Evolutionary conservation across 2,329 filamentous ascomycete genomes (phyloP), one percentile per base, ranked within the genome.

Genomic region (Tolypocladium paradoxum): DNA sequence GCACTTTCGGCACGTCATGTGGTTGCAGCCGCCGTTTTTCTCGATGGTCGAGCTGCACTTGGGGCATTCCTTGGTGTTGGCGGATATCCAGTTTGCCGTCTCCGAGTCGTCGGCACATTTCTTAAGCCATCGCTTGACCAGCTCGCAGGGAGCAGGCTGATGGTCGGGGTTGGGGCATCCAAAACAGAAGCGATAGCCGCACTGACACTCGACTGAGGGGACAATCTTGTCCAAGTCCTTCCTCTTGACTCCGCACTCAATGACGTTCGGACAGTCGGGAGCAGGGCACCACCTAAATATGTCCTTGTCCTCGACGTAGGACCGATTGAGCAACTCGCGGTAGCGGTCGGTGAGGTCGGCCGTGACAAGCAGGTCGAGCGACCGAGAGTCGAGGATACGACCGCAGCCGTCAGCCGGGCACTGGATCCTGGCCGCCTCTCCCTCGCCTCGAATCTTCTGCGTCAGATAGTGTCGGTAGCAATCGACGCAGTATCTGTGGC

Each of bases 31-130:
- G 51, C 91, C 91, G 60, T 99, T 99, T 81, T 99, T 99, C 72
- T 99, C 93, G 46, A 99, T 99, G 0, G 93, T 99, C 2, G 92
- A 97, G 61, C 89, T 84, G 70, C 93, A 99, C 67, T 88, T 93
- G 0, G 93, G 92, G 59, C 93, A 99, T 68, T 99, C 93, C 67
- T 99, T 99, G 2, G 93, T 99, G 68, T 99, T 96, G 48, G 93
- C 93, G 0, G 92, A 96, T 57, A 99, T 99, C 93, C 93, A 99
- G 69, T 99, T 99, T 4, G 93, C 92, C 0, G 93, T 99, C 69
- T 99, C 93, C 0, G 90, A 96, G 65, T 99, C 93, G 67, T 99
- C 93, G 54, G 93, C 93, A 66, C 93, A 99, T 68, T 99, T 99
- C 76, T 96, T 95, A 14, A 99, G 71, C 93, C 93, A 99, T 66